A percentile compares a stretch with the other conserved stretches of the same genome.
phyloP scores from a whole-genome alignment of 257 asterid species.

The Handroanthus guayacan region DNA sequence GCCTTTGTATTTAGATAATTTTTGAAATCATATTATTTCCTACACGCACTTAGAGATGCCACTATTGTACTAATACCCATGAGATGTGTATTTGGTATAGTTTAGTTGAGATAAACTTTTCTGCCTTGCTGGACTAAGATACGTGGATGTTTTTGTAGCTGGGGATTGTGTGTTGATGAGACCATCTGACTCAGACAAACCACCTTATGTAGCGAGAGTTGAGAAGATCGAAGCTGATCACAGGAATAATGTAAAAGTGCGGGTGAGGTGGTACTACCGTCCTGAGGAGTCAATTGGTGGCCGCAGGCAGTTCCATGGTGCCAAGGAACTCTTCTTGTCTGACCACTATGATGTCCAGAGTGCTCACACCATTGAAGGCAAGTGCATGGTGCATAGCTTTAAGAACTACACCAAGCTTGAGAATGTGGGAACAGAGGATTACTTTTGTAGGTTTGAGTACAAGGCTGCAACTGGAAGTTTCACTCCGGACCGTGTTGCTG shows the following conservation, averaged over 20 bases:
- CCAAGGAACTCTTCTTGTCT: constrained; percentile 85
- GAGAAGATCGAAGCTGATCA: constrained; percentile 84
- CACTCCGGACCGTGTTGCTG: constrained; percentile 92
- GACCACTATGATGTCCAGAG: constrained; percentile 88
- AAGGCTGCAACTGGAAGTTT: constrained; percentile 93
- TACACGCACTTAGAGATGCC: not conserved
- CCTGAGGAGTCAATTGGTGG: constrained; percentile 92
- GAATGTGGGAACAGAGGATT: constrained; percentile 85
- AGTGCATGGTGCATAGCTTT: constrained; percentile 82
- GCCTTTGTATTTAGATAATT: not conserved
- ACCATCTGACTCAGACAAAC: constrained; percentile 76
- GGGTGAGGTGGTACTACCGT: constrained; percentile 83
- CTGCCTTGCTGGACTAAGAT: constrained; percentile 31
- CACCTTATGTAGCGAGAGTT: constrained; percentile 84
- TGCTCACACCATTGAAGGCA: constrained; percentile 91
- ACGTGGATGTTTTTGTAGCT: constrained; percentile 53
- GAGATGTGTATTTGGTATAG: constrained; percentile 5
- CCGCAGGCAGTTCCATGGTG: constrained; percentile 91
- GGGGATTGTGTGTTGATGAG: constrained; percentile 89
- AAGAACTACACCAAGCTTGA: constrained; percentile 85
- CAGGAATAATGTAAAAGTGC: constrained; percentile 72
- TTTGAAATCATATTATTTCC: not conserved
- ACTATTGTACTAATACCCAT: constrained; percentile 6
- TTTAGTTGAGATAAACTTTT: constrained; percentile 29
- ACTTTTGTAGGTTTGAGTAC: constrained; percentile 85